Evolutionary conservation across 1,139 yeast species (phyloP).

Genomic region (Candida tropicalis): DNA sequence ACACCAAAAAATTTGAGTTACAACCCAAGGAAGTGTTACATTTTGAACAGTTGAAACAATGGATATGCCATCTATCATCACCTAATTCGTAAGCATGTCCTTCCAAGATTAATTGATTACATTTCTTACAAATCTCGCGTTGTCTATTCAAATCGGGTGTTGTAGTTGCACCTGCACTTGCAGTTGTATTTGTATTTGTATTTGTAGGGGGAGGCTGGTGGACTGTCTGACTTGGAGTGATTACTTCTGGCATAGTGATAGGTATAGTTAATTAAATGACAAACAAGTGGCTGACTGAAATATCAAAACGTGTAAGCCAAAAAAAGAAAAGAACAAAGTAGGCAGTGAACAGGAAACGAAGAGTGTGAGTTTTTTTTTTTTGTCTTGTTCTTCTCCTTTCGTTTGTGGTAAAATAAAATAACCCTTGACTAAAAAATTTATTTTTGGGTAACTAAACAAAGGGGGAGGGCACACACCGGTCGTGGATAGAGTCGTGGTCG

Average conservation of each 20-base stretch:
- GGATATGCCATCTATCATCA: conserved; percentile 93
- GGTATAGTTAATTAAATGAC: no score
- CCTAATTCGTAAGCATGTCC: conserved; percentile 87
- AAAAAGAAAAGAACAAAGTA: neutral
- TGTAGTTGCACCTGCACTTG: no score
- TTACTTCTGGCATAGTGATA: conserved; percentile 9
- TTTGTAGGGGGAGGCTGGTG: neutral
- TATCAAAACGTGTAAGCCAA: neutral
- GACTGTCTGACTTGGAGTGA: neutral
- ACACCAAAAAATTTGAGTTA: conserved; percentile 83
- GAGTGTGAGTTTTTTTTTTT: no score
- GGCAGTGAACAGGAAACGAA: no score
- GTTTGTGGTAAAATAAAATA: no score
- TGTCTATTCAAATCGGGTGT: conserved; percentile 10
- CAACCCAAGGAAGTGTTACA: conserved; percentile 80
- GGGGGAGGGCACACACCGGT: no score
- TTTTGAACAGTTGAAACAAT: conserved; percentile 87
- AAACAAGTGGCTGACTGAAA: neutral
- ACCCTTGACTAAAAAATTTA: no score
- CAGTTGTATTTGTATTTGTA: no score
- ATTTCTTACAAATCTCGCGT: conserved; percentile 43
- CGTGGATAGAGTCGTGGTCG: no score
- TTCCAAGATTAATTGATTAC: conserved; percentile 54
- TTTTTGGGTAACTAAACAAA: no score
- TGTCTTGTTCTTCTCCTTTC: no score